Conservation (phyloP, 306 rosid species). For the Trifolium subterraneum region DNA sequence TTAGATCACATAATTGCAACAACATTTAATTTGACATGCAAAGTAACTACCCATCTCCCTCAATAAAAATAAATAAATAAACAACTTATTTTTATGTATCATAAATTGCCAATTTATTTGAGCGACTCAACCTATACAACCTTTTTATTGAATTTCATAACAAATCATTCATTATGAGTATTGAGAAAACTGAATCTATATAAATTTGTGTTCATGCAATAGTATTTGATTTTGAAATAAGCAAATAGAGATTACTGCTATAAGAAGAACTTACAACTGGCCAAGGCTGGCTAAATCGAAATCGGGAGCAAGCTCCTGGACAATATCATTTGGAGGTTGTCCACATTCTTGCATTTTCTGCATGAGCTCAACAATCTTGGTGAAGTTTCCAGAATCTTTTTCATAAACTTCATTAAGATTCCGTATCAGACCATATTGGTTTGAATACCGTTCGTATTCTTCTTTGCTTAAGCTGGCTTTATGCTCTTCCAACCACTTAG, state of each 20-base stretch:
- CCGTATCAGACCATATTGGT: conserved; percentile 67
- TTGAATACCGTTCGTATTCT: conserved; percentile 69
- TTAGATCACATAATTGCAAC: conserved; percentile 5
- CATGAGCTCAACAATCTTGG: conserved; percentile 87
- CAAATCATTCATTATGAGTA: conserved; percentile 26
- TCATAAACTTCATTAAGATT: conserved; percentile 82
- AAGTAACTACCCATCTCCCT: background rate
- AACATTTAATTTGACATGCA: conserved; percentile 1
- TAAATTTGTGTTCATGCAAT: conserved; percentile 8
- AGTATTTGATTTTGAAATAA: conserved; percentile 9
- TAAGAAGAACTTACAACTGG: conserved; percentile 69
- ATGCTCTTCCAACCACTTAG: conserved; percentile 92
- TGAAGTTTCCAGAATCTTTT: conserved; percentile 73
- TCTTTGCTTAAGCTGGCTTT: conserved; percentile 76
- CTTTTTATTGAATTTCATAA: conserved; percentile 30
- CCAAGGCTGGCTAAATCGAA: conserved; percentile 79
- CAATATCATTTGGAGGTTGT: conserved; percentile 89
- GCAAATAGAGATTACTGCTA: conserved; percentile 4
- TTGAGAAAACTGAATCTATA: conserved; percentile 1
- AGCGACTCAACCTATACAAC: background rate
- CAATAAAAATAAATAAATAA: conserved; percentile 2
- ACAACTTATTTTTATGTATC: background rate
- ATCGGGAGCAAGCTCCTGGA: conserved; percentile 87
- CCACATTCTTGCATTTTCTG: conserved; percentile 99
- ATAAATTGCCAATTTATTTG: background rate